Conservation (phyloP, 176 grass and related monocot species). For the Leersia perrieri region DNA sequence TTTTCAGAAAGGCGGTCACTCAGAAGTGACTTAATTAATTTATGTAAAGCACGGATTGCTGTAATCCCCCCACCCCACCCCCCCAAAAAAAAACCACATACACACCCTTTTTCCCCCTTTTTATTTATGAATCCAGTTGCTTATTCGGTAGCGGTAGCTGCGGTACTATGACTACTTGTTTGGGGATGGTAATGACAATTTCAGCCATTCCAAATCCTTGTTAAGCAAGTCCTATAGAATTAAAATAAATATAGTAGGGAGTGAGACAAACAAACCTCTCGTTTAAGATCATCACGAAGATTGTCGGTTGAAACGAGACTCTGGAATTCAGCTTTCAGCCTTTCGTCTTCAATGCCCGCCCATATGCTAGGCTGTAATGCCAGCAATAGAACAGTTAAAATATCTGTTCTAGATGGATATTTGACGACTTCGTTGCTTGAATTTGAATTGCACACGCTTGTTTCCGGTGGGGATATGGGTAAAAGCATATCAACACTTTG, state of each 20-base stretch:
- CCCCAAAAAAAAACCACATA: no score
- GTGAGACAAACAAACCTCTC: conserved; percentile 49
- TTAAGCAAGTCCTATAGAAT: neutral
- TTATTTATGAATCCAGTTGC: neutral
- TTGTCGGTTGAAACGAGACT: conserved; percentile 53
- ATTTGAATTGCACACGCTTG: conserved; percentile 31
- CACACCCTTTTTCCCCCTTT: neutral
- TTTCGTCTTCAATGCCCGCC: conserved; percentile 41
- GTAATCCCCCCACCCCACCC: no score
- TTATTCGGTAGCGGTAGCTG: no score
- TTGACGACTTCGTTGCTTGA: conserved; percentile 23
- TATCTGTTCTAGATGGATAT: conserved; percentile 53
- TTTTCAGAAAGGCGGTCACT: neutral
- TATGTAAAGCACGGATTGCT: neutral
- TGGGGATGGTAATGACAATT: neutral
- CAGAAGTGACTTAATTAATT: neutral
- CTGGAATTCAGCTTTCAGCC: conserved; percentile 61
- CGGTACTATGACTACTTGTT: neutral
- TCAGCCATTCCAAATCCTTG: neutral
- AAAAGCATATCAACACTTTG: conserved; percentile 54
- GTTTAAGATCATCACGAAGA: conserved; percentile 63
- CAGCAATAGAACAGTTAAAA: conserved; percentile 68
- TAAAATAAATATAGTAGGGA: no score
- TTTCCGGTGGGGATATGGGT: conserved; percentile 30
- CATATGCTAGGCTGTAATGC: conserved; percentile 64